These are phyloP conservation scores for Pluteus cervinus DNA, from an alignment of 768 basidiomycete genomes.

Conservation along the genomic window DNA sequence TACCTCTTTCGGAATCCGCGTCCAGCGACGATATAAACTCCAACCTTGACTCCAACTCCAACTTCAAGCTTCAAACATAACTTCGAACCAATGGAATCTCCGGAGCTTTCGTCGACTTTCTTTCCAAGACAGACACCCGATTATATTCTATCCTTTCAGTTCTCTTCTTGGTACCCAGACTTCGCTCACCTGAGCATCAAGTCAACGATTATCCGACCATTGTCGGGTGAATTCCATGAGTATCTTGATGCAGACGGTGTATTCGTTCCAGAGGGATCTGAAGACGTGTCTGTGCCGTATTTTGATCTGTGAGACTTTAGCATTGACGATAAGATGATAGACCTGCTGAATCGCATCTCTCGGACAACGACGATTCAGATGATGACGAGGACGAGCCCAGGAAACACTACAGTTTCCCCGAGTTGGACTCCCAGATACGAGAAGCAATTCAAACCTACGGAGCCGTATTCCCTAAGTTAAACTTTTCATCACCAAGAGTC, in stretches of 20 bases:
- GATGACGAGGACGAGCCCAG: conserved; percentile 16
- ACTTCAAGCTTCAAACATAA: no score
- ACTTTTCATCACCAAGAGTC: conserved; percentile 92
- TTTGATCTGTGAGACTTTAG: not conserved
- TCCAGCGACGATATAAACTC: no score
- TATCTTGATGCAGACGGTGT: conserved; percentile 86
- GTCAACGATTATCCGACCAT: conserved; percentile 68
- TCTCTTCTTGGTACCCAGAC: conserved; percentile 78
- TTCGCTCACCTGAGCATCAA: conserved; percentile 62
- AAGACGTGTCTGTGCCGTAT: conserved; percentile 52
- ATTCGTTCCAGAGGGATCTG: conserved; percentile 76
- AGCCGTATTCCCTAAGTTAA: conserved; percentile 92
- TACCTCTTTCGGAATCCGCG: no score
- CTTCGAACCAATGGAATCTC: no score
- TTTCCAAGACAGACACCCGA: conserved; percentile 49
- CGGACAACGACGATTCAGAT: conserved; percentile 44
- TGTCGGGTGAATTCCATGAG: conserved; percentile 53
- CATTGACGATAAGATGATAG: conserved; percentile 25
- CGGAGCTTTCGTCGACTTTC: no score
- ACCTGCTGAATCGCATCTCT: conserved; percentile 46
- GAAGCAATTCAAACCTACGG: conserved; percentile 60
- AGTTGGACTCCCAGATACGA: conserved; percentile 71
- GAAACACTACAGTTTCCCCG: conserved; percentile 65
- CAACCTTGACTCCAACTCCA: no score
- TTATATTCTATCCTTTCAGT: conserved; percentile 69